Percentiles rank a stretch among this genome's conserved stretches.
phyloP scores from a whole-genome alignment of 305 asterid genomes.

The Rubia tinctorum region DNA sequence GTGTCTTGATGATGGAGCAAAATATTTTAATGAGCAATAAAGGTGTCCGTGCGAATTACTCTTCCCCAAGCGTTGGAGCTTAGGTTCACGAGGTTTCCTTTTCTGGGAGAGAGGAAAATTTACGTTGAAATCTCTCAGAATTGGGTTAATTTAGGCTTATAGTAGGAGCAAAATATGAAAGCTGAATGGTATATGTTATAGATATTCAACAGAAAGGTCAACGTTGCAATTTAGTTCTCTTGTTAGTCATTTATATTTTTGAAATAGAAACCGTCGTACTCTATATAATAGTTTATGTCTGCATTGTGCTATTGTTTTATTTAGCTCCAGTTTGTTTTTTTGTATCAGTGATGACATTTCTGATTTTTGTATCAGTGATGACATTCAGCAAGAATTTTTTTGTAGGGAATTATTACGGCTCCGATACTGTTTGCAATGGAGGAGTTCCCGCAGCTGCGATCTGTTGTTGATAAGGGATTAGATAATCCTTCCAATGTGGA shows the following conservation, averaged over 20 bases:
- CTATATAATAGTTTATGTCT: neutral
- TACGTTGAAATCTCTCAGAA: neutral
- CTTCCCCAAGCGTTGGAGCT: neutral
- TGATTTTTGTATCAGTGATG: neutral
- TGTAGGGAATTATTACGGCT: constrained; percentile 86
- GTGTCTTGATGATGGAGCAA: neutral
- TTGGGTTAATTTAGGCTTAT: neutral
- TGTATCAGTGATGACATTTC: too few relatives aligned
- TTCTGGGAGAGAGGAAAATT: neutral
- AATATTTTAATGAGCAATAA: neutral
- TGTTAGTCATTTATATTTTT: neutral
- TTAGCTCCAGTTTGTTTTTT: too few relatives aligned
- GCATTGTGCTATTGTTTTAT: neutral
- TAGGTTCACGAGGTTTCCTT: neutral
- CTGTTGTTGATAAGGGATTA: constrained; percentile 66
- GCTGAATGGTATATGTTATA: neutral
- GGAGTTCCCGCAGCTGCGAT: constrained; percentile 77
- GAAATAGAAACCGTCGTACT: neutral
- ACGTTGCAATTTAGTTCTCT: neutral
- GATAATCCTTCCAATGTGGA: constrained; percentile 73
- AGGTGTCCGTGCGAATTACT: neutral
- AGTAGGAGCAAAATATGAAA: neutral
- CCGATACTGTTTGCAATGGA: constrained; percentile 92
- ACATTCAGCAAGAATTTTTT: neutral
- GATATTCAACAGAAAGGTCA: neutral